Base-by-base conservation (phyloP, 345 rosid species). In the Excoecaria cochinchinensis region DNA sequence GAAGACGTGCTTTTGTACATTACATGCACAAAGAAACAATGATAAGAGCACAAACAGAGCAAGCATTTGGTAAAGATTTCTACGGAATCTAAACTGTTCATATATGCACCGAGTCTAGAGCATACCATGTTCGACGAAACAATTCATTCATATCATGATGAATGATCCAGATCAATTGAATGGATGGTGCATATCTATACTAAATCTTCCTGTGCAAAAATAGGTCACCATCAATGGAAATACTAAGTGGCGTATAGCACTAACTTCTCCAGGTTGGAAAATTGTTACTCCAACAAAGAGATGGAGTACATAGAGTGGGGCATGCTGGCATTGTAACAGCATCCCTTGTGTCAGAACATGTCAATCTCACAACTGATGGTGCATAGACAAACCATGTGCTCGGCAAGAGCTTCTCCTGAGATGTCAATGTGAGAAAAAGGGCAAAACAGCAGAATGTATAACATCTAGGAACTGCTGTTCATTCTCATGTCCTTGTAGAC, bases 251-350 rank as follows among this genome's bases (percentile, higher is more conserved):
- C 12, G 36, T 50, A 39, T 25, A 71, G 42, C 81, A 61, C 75
- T 67, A 31, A 42, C 8, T 47, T 69, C 63, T 14, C 36, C 77
- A 21, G 70, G 69, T 77, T 48, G 62, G 64, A 57, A 63, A 66
- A 66, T 57, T n/a, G 70, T 67, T 55, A 70, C 66, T 72, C 67
- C 64, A 72, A 60, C 38, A 79, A 66, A 39, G 52, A 66, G 48
- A 71, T 53, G 64, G 57, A 70, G 75, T 65, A 76, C 59, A 62
- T 75, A 36, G 53, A 31, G 74, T 69, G 76, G 82, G 78, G 19
- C 79, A 47, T 42, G 61, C 31, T 8, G 58, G 70, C 38, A 17
- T 24, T 56, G 66, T 7, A 59, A 72, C 64, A 62, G 53, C 82
- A 76, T 7, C 75, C 81, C 84, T 78, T 73, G 72, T 70, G 78